A percentile compares a stretch with the other conserved stretches of the same genome.
These are phyloP conservation scores for Arthroderma uncinatum DNA, from an alignment of 2,329 filamentous ascomycete species.

Conservation along the genomic window DNA sequence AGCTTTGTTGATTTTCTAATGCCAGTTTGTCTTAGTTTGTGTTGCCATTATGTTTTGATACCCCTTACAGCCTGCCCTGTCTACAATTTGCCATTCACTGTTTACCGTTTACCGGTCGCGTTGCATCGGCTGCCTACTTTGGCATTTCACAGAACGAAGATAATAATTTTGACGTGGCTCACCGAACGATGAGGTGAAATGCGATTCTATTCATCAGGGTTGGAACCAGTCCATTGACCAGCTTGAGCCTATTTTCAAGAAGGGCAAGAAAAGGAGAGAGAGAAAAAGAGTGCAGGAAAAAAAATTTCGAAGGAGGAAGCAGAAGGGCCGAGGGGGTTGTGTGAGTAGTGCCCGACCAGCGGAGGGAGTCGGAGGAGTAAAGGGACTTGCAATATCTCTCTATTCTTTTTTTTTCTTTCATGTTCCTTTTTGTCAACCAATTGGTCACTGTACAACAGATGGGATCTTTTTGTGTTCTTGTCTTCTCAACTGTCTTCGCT, in stretches of 20 bases:
- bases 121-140: not conserved
- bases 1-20: not conserved
- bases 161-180: not conserved
- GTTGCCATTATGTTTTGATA: not conserved
- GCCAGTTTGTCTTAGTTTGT: not conserved
- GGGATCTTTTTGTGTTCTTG: constrained; percentile 1
- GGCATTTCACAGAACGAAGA: not conserved
- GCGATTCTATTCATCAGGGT: not conserved
- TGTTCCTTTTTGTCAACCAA: not conserved
- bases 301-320: not conserved
- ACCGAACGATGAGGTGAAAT: not conserved
- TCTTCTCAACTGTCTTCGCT: not conserved
- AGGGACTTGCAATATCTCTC: constrained; percentile 11
- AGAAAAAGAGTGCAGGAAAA: not conserved
- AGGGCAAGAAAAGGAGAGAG: not conserved
- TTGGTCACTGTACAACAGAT: constrained; percentile 4
- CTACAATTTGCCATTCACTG: not conserved
- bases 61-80: not conserved
- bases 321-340: not conserved
- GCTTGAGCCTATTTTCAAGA: not conserved
- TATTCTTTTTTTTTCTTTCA: constrained; percentile 13
- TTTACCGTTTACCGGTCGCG: not conserved
- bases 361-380: not conserved
- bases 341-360: not conserved
- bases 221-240: not conserved